Evolutionary conservation across 306 rosid genomes (phyloP).

Genomic region (Benincasa hispida): DNA sequence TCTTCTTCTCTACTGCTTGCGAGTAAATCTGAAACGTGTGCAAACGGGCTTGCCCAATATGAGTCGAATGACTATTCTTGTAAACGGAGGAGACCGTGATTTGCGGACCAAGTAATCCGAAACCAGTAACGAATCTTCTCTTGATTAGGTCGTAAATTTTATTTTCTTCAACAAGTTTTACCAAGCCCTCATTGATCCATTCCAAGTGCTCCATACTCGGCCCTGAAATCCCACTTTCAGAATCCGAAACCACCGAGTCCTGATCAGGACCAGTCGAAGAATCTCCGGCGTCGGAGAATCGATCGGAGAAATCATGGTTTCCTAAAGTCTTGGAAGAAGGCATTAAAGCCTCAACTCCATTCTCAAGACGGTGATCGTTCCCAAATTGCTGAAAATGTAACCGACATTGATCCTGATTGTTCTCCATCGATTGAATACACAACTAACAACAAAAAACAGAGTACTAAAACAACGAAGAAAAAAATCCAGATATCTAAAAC

Average conservation of each 20-base stretch:
- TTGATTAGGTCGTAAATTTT: slow-evolving; percentile 25
- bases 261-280: slow-evolving; percentile 11
- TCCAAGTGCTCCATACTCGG: neutral
- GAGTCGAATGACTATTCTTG: slow-evolving; percentile 20
- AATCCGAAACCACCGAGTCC: slow-evolving; percentile 42
- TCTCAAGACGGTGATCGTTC: neutral
- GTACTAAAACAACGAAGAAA: neutral
- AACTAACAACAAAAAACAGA: neutral
- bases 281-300: neutral
- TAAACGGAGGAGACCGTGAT: slow-evolving; percentile 23
- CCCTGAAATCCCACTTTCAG: slow-evolving; percentile 40
- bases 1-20: slow-evolving; percentile 32
- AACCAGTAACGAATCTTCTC: slow-evolving; percentile 23
- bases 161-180: slow-evolving; percentile 29
- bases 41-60: slow-evolving; percentile 36
- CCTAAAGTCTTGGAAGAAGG: slow-evolving; percentile 6
- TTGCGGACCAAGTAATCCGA: slow-evolving; percentile 28
- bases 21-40: slow-evolving; percentile 46
- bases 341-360: neutral
- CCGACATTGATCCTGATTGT: neutral
- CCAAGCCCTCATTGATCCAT: slow-evolving; percentile 10
- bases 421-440: slow-evolving; percentile 19
- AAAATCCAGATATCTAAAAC: neutral
- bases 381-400: neutral
- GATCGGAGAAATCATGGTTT: neutral